Base-by-base conservation (phyloP, 179 eudicot genomes). In the Silene coronaria region DNA sequence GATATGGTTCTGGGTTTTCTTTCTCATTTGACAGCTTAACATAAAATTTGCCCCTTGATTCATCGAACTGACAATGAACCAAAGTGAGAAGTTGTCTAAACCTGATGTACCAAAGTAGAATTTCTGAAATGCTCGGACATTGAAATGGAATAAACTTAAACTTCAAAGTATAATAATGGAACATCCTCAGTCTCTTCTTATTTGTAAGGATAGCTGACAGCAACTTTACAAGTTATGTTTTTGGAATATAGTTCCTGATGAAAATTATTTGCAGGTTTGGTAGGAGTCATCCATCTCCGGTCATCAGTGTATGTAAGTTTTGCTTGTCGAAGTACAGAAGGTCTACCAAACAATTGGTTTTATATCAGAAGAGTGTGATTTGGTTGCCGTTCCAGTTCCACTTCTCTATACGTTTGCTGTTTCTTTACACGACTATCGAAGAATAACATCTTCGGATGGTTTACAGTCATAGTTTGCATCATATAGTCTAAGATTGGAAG, bases 221-320 rank as follows among this genome's bases (percentile, higher is more conserved):
- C 30, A 24, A 2, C 2, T 6, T 1, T 17, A 1, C 26, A 21
- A 53, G 6, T 22, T 75, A 38, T 2, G 67, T 21, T 28, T 45
- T 22, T 48, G 55, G 62, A 30, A 21, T 3, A 7, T 30, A 17
- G 14, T 59, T 73, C 27, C 71, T 34, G 58, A 27, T 32, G 2
- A 28, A 62, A 42, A n/a, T 14, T 13, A 23, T 58, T 64, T 60
- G 82, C 82, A 82, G 85, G 75, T 46, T 51, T 58, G 67, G 79
- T 57, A 65, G 22, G 46, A 17, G 70, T 76, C 76, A 62, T 5
- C 67, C 38, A 42, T 70, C 70, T 65, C 76, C 22, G 28, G 45
- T 75, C 73, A 22, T 32, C 59, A 75, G 57, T 53, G 58, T 53
- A 17, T 4, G 58, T 53, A 53, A 74, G n/a, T 45, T 77, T 70